Evolutionary conservation across 2,329 filamentous ascomycete species (phyloP), one percentile per base, ranked within the genome.

Genomic region (Kalmusia sp.): DNA sequence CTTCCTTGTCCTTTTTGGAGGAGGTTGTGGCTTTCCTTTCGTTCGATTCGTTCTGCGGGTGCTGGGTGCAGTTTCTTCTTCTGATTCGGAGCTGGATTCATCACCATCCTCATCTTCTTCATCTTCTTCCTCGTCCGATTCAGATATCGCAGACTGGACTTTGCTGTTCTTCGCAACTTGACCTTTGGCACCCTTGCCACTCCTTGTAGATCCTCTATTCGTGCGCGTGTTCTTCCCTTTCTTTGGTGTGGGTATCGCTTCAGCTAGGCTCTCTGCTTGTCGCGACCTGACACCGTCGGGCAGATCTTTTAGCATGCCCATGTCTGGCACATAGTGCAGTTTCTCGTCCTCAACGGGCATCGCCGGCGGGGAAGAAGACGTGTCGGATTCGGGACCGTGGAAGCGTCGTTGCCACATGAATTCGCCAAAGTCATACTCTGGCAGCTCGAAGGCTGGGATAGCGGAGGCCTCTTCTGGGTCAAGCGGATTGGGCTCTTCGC

Each of bases 401-500:
- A 74, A 73, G 47, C 79, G 65, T 30, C 67, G 65, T 31, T 70
- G 66, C 79, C 79, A 81, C 63, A 78, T 77, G 54, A 77, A 41
- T 39, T 75, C 74, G 45, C 71, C 76, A 51, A 73, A 78, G 3
- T 75, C 75, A n/a, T 76, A 73, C 21, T 74, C 73, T 3, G 77
- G 77, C 9, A 80, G 69, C 45, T 72, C 68, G 46, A 80, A 81
- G 6, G 76, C 74, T 22, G 69, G 69, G 11, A 72, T 55, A 6
- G 54, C 54, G 27, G 48, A 57, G 11, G 67, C 69, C 3, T 73
- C 72, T 6, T 73, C 67, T 7, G 70, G 74, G 52, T 76, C 74
- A 35, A 71, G 62, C 15, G 55, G 72, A 24, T 86, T 85, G 28
- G 89, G 85, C 27, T 83, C 80, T 27, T 81, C 79, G 30, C 85